Base-by-base conservation (phyloP, 2,329 filamentous ascomycete species). In the Stagonosporopsis vannaccii region DNA sequence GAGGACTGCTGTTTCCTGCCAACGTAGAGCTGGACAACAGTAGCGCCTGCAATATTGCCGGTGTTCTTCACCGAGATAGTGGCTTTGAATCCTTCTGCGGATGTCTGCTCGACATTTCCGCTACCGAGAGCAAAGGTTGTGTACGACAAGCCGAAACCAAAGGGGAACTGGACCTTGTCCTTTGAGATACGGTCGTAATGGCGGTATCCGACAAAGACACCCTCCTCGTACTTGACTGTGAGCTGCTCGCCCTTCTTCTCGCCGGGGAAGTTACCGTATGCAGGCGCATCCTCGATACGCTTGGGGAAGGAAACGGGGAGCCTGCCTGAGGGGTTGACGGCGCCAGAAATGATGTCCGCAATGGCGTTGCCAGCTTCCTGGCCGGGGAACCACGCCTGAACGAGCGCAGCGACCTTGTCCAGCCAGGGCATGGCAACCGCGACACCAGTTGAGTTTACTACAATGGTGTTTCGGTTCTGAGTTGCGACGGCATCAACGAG, bases 381-480 rank as follows among this genome's bases (percentile, higher is more conserved):
- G 4, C 78, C 78, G 1, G 76, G 73, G 26, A 78, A 74, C 69
- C 78, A 78, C 3, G 77, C 76, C 51, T 77, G 74, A 2, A 80
- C 51, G 17, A 80, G 73, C 6, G 70, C 71, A 6, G 70, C 60
- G n/a, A 76, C 62, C 26, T 72, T 70, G 61, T 84, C 79, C 1
- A 81, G 82, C 89, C 88, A 91, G 17, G 87, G 87, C 82, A 90
- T 87, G 1, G 83, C 82, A 15, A 90, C 83, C 0, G 90, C 90
- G 0, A 90, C 91, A 32, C 90, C 91, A 0, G 89, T 91, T 66
- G 93, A 90, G 70, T 91, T 86, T 1, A 93, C 87, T 1, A 95
- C 85, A 1, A 86, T 85, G 1, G 89, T 88, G 51, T 87, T 87
- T 3, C 87, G 80, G 72, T 93, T 92, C 0, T 82, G 88, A 0